Base-by-base conservation (phyloP, 176 grass and related monocot genomes). In the Cenchrus purpureus region DNA sequence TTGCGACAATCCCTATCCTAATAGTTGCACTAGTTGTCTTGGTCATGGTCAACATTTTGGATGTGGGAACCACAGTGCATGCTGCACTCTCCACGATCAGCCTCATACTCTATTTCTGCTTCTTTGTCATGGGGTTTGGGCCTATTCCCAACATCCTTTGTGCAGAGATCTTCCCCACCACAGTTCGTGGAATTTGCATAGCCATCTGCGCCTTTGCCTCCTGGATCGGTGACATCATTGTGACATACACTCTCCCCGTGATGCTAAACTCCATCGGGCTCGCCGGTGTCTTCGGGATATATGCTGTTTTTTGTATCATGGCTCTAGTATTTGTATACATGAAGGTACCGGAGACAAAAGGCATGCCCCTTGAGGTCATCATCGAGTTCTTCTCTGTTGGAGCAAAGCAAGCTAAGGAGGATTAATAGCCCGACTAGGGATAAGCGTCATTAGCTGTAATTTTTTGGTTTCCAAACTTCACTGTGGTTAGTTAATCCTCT, bases 321-420 rank as follows among this genome's bases (percentile, higher is more conserved):
- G 81, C 97, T 49, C 84, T 94, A 5, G 19, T 90, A 10, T 98
- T 95, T 87, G 90, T 98, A 67, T 98, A 17, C 88, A 84, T 94
- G 78, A 93, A 95, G 79, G 97, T 98, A n/a, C 93, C 93, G 7
- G 93, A 98, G 77, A 98, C 97, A 12, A 98, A 96, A 76, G 97
- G 97, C 46, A 96, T 96, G 97, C 97, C 97, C 3, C 93, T 98
- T 82, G 97, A 98, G 84, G 88, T 98, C 72, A 98, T 98, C 44
- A 87, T 91, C 0, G 96, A 98, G 89, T 92, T 98, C 87, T 98
- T 98, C 50, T 90, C 96, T 3, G 86, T 98, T 48, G 97, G 97
- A 17, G 91, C 93, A 71, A 89, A 94, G 84, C 90, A 93, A 69
- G 76, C 20, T 20, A 84, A 7, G 4, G 84, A 93, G 12, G 84